Conservation (phyloP, 352 stramenopile species). For the Aphanomyces astaci region DNA sequence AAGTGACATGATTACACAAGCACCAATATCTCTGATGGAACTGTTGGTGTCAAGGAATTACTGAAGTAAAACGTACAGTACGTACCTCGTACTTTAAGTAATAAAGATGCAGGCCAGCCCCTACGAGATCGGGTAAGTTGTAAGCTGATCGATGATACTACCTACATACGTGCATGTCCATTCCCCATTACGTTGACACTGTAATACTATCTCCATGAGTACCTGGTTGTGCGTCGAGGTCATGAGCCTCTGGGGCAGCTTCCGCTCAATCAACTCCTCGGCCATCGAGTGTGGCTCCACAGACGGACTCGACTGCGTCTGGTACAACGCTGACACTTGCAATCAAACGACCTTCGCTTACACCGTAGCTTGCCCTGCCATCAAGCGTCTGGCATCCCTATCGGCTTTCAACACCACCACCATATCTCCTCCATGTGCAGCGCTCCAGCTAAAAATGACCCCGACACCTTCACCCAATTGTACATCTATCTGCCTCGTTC, state of each 20-base stretch:
- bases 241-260: background rate
- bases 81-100: too few relatives aligned
- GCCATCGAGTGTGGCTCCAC: constrained; percentile 14
- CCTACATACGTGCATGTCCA: too few relatives aligned
- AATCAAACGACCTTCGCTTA: background rate
- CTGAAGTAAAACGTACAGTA: too few relatives aligned
- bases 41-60: too few relatives aligned
- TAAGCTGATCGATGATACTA: too few relatives aligned
- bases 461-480: too few relatives aligned
- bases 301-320: background rate
- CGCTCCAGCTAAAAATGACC: too few relatives aligned
- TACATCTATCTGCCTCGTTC: background rate
- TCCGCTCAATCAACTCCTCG: background rate
- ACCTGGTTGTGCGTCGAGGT: constrained; percentile 1
- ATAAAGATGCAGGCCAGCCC: too few relatives aligned
- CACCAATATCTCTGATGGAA: too few relatives aligned
- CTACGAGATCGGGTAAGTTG: too few relatives aligned
- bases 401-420: background rate
- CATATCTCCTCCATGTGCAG: too few relatives aligned
- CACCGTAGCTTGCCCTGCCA: background rate
- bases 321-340: background rate
- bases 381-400: background rate
- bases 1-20: too few relatives aligned
- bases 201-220: background rate
- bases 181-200: background rate